Base-by-base conservation (phyloP, 768 basidiomycete genomes). In the Calocera cornea region DNA sequence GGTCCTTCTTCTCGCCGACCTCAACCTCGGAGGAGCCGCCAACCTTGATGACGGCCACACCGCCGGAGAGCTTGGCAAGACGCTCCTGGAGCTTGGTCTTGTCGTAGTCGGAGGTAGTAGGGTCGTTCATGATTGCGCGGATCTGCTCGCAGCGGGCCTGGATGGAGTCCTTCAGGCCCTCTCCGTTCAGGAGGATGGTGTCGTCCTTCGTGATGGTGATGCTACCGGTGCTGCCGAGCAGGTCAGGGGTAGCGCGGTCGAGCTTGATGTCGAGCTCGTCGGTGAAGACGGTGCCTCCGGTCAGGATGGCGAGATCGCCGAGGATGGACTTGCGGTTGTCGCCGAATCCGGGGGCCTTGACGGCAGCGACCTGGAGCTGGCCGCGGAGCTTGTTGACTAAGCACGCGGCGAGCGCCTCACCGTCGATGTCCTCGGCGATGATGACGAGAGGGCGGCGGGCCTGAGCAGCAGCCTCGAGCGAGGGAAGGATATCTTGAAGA, bases 381-480 rank as follows among this genome's bases (percentile, higher is more conserved):
- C 95, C 95, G 71, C 95, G 92, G 69, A 99, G 90, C 83, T 97
- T 98, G 90, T 99, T 98, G 77, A 97, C 86, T 74, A 98, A 95
- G 76, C 92, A 95, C 24, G 95, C 95, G 64, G 95, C 95, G 68
- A 98, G 87, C 0, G 95, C 95, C 78, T 99, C 95, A 64, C 95
- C 95, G 73, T 99, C 95, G 69, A 99, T 80, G 77, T 99, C 95
- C 81, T 99, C 95, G 24, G 95, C 95, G 73, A 99, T 89, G 79
- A 98, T 97, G 67, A 99, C 81, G 7, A 99, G 83, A 12, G 95
- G 97, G 70, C 95, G 90, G 69, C 95, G 84, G 29, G 83, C 78
- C 72, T 81, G 80, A 69, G 82, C 81, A 64, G 89, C 87, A 47
- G 83, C 81, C 77, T 93, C 91, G 70, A 98, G 86, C 0, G 92